Conservation (phyloP, 345 rosid genomes). For the Eutrema heterophyllum region DNA sequence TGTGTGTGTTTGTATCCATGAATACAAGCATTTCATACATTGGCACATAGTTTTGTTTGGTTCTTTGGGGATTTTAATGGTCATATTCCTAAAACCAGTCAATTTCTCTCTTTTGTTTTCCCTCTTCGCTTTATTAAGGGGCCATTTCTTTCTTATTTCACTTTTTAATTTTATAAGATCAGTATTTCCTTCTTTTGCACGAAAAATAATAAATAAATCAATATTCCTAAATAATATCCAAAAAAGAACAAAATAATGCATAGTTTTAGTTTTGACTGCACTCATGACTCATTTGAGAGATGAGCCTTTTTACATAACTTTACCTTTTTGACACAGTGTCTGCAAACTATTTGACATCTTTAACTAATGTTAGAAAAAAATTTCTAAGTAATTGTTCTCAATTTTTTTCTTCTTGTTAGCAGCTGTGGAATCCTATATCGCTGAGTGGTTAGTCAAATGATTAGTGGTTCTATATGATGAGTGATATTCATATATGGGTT, state of each 20-base stretch:
- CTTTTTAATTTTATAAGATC: not conserved
- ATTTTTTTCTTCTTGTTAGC: too few species aligned
- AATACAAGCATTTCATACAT: not conserved
- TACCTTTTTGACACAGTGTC: not conserved
- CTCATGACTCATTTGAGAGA: too few species aligned
- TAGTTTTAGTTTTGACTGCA: too few species aligned
- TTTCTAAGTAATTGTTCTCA: not conserved
- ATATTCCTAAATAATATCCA: not conserved
- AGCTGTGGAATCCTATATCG: too few species aligned
- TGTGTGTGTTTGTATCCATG: conserved; percentile 4
- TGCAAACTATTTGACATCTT: not conserved
- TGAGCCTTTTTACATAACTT: not conserved
- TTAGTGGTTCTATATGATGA: too few species aligned
- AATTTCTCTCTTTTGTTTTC: conserved; percentile 6
- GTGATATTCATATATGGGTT: too few species aligned
- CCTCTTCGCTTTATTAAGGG: conserved; percentile 20
- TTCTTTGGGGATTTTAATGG: conserved; percentile 29
- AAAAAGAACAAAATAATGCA: not conserved
- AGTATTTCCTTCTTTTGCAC: too few species aligned
- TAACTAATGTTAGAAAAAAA: not conserved
- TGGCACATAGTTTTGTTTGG: conserved; percentile 8
- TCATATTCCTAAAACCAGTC: conserved; percentile 8
- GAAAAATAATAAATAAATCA: not conserved
- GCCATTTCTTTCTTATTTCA: not conserved
- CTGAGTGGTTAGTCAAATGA: too few species aligned